Base-by-base conservation (phyloP, 495 filamentous ascomycete genomes). In the Penicillium canariense region DNA sequence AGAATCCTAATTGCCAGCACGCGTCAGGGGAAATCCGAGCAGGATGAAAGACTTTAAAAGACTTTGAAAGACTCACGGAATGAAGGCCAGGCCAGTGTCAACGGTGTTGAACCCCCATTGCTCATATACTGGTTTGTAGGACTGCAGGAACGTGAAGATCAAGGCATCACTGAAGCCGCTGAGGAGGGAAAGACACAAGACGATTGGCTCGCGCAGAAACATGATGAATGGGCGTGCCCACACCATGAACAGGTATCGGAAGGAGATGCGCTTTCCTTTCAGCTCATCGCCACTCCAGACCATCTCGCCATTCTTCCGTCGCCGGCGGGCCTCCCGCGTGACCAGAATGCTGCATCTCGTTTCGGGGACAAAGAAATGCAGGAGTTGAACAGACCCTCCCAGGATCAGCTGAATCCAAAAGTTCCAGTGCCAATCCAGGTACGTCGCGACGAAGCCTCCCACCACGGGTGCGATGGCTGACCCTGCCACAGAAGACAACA, bases 371-470 rank as follows among this genome's bases (percentile, higher is more conserved):
- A 81, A 66, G 39, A 86, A 73, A 55, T 91, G 87, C 15, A 87
- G 61, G 1, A 86, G 11, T 58, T 90, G 83, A 42, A 87, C 83
- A 43, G 77, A 73, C 0, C 77, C 84, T 25, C 89, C 88, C 27
- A 92, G 81, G 42, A 91, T 87, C 32, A 92, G 77, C 67, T 91
- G 87, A 54, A 91, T 82, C 88, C 87, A 91, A 60, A 90, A 87
- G 45, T 77, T 83, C 90, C 90, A 94, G 31, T 76, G 75, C 90
- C 87, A 92, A 23, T 67, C 58, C 14, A 86, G 70, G 63, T 79
- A 82, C 1, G 76, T 73, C 50, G 88, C 81, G 50, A 88, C 78
- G 62, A 92, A 90, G 17, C 89, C 90, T 53, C 90, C 90, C 22
- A 94, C 77, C 22, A 95, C 80, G 0, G 90, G 88, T 3, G 89